These are phyloP conservation scores for Wickerhamiella bombiphila DNA, from an alignment of 805 yeast species.

Conservation along the genomic window DNA sequence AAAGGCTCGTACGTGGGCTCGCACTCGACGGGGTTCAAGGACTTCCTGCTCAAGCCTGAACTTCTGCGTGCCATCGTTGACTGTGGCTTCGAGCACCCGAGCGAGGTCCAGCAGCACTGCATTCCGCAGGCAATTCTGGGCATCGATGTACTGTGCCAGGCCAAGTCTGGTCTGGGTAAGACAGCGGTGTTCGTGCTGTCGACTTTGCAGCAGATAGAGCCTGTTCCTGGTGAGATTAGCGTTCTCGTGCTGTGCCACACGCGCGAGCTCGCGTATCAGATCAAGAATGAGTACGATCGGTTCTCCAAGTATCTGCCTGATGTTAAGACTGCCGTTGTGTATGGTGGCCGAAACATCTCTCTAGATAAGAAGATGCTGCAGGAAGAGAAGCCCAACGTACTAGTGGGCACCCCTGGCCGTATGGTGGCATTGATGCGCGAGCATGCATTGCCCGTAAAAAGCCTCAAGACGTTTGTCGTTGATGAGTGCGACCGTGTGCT, in stretches of 20 bases:
- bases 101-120: constrained; percentile 98
- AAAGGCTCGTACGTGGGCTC: constrained; percentile 97
- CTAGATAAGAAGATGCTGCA: constrained; percentile 78
- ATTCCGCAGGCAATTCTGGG: constrained; percentile 97
- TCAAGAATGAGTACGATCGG: constrained; percentile 91
- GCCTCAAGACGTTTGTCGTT: constrained; percentile 84
- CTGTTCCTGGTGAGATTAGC: constrained; percentile 91
- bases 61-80: constrained; percentile 93
- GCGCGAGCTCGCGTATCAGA: constrained; percentile 96
- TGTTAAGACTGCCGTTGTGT: constrained; percentile 89
- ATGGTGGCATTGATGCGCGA: constrained; percentile 87
- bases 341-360: constrained; percentile 82
- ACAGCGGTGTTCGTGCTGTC: constrained; percentile 95
- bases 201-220: constrained; percentile 92
- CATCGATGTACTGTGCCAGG: constrained; percentile 96
- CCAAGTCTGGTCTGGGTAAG: constrained; percentile 98
- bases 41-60: constrained; percentile 92
- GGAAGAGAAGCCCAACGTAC: constrained; percentile 90
- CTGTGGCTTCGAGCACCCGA: constrained; percentile 99
- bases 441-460: constrained; percentile 70
- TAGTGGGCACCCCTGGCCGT: constrained; percentile 98
- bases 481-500: constrained; percentile 98
- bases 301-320: constrained; percentile 98
- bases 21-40: constrained; percentile 97
- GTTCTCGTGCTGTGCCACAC: constrained; percentile 95